Evolutionary conservation across 169 alveolate species (phyloP).

Genomic region (Eimeria tenella): DNA sequence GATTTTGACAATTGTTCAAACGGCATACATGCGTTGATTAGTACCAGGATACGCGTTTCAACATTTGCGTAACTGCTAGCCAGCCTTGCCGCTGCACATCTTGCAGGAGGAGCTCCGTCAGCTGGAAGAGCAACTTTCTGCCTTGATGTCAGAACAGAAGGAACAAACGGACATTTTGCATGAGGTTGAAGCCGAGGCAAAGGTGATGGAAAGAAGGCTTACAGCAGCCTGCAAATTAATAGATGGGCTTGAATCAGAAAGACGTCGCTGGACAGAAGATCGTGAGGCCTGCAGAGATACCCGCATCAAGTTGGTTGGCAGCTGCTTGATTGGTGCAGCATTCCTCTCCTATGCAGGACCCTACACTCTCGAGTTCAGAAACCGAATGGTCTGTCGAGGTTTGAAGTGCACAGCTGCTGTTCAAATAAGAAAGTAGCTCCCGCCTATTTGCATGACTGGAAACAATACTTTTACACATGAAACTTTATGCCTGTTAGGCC

Average conservation of each 20-base stretch:
- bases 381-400: constrained; percentile 88
- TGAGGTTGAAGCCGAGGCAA: constrained; percentile 91
- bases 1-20: no score
- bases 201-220: constrained; percentile 90
- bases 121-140: constrained; percentile 88
- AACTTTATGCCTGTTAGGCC: background rate
- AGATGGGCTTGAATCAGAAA: constrained; percentile 91
- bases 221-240: constrained; percentile 94
- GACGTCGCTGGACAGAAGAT: constrained; percentile 93
- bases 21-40: no score
- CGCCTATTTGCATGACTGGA: no score
- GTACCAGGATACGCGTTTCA: no score
- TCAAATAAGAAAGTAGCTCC: no score
- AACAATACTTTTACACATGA: background rate
- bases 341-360: constrained; percentile 96
- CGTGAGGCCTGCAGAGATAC: constrained; percentile 86
- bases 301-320: constrained; percentile 92
- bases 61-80: background rate
- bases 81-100: background rate
- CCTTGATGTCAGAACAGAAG: constrained; percentile 89
- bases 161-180: constrained; percentile 91
- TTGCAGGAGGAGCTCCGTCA: constrained; percentile 89
- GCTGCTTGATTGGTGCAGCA: constrained; percentile 93
- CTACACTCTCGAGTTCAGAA: constrained; percentile 92
- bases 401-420: background rate